These are phyloP conservation scores for Peronospora belbahrii DNA, from an alignment of 352 stramenopile species.

Conservation along the genomic window DNA sequence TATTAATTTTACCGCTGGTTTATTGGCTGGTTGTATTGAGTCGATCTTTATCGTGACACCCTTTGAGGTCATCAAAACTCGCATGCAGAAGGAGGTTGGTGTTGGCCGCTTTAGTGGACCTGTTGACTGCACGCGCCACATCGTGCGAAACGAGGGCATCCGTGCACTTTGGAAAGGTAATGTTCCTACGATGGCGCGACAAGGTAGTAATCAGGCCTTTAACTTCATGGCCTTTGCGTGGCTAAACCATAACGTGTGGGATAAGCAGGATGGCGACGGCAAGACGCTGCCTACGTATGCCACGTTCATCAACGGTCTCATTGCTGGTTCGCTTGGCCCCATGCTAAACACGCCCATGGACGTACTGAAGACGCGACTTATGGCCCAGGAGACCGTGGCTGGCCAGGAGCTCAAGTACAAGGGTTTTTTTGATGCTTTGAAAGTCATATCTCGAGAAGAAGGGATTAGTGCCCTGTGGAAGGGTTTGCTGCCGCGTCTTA, in stretches of 20 bases:
- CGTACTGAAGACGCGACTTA: constrained; percentile 93
- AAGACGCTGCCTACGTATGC: constrained; percentile 90
- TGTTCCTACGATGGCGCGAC: constrained; percentile 93
- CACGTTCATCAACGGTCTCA: constrained; percentile 91
- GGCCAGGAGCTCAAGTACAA: constrained; percentile 93
- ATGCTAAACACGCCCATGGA: constrained; percentile 88
- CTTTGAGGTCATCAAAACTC: constrained; percentile 97
- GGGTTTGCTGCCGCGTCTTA: constrained; percentile 91
- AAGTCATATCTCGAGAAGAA: constrained; percentile 93
- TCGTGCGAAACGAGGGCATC: constrained; percentile 91
- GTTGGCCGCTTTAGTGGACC: constrained; percentile 85
- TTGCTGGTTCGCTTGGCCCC: constrained; percentile 75
- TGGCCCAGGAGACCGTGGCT: constrained; percentile 84
- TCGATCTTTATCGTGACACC: constrained; percentile 95
- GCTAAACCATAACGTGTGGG: constrained; percentile 90
- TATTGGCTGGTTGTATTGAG: constrained; percentile 91
- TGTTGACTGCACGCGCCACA: constrained; percentile 89
- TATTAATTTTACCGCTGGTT: constrained; percentile 85
- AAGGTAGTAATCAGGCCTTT: constrained; percentile 97
- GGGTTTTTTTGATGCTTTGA: constrained; percentile 88
- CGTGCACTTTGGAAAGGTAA: constrained; percentile 94
- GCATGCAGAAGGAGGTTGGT: constrained; percentile 92
- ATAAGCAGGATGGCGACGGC: constrained; percentile 84
- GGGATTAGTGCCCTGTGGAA: constrained; percentile 93
- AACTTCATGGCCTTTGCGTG: constrained; percentile 95